Evolutionary conservation across 1,284 basidiomycete species (phyloP), one percentile per base, ranked within the genome.

Genomic region (Cryptococcus jaspeensis): DNA sequence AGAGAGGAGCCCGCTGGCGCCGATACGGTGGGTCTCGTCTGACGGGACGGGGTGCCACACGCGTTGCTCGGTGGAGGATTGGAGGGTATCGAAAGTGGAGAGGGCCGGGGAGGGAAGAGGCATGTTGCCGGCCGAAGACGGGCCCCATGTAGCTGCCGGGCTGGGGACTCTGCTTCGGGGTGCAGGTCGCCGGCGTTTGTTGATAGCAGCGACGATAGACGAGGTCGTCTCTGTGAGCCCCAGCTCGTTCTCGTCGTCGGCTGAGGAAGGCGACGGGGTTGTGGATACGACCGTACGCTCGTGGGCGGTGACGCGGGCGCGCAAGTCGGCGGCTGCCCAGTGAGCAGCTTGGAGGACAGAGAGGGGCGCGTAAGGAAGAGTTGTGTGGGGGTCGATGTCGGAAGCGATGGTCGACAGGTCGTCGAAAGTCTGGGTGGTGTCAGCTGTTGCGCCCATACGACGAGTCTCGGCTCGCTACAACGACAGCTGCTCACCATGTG

Each of bases 1-100:
- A 9, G 35, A 40, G 46, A 84, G 79, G 44, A 84, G 69, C 16
- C 81, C 82, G 8, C 83, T 81, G 50, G 91, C 90, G 9, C 93
- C 93, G 45, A 93, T 83, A 18, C 90, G 86, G 55, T 84, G 73
- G 0, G 90, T 93, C 3, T 87, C 85, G 69, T 95, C 89, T 2
- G 74, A 73, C 1, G 88, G 85, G 0, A 95, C 83, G 2, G 87
- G 85, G 67, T 86, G 91, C 73, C 85, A 92, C 0, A 64, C 50
- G 9, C 64, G 60, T 36, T 69, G 48, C 22, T 50, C 44, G 50
- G 13, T 32, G 28, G 62, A 43, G n/a, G 51, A n/a, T 15, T 52
- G 52, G 12, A 38, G 35, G 3, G 52, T 25, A 22, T 39, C 44
- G 23, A 55, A 43, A 22, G 44, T 32, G 39, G 53, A 53, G 15